Conservation (phyloP, 2,329 filamentous ascomycete species). For the Clonostachys solani region DNA sequence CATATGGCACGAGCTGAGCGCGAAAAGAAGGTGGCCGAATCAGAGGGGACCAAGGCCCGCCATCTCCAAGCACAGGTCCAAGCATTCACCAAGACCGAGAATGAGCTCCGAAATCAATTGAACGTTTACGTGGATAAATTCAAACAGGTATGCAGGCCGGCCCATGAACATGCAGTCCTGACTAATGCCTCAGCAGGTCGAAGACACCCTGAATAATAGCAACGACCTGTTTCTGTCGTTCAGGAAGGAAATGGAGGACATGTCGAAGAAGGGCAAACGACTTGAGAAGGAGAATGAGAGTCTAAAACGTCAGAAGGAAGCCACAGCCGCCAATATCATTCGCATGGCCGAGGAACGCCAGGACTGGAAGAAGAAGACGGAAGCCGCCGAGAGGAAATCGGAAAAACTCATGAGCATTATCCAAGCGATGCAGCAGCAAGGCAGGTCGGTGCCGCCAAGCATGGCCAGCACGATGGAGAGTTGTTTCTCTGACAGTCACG, state of each 20-base stretch:
- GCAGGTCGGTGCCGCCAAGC: constrained; percentile 69
- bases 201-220: constrained; percentile 97
- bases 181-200: constrained; percentile 60
- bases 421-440: constrained; percentile 93
- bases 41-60: constrained; percentile 73
- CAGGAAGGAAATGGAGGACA: constrained; percentile 98
- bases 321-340: constrained; percentile 90
- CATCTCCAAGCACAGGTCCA: constrained; percentile 89
- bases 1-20: constrained; percentile 85
- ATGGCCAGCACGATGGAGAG: constrained; percentile 56
- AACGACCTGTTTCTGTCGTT: constrained; percentile 97
- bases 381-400: constrained; percentile 62
- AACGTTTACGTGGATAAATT: constrained; percentile 99
- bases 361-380: constrained; percentile 66
- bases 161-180: background rate
- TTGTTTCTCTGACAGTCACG: constrained; percentile 50
- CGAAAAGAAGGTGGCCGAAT: constrained; percentile 83
- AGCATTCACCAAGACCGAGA: constrained; percentile 93
- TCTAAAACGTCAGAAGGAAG: constrained; percentile 87
- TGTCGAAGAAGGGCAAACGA: constrained; percentile 98
- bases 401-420: constrained; percentile 92
- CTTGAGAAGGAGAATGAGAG: constrained; percentile 94
- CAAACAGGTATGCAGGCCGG: constrained; percentile 71
- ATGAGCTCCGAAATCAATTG: constrained; percentile 87
- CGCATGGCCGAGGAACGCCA: constrained; percentile 97